Evolutionary conservation across 179 eudicot genomes (phyloP).

Genomic region (Sideroxylon spinosum): DNA sequence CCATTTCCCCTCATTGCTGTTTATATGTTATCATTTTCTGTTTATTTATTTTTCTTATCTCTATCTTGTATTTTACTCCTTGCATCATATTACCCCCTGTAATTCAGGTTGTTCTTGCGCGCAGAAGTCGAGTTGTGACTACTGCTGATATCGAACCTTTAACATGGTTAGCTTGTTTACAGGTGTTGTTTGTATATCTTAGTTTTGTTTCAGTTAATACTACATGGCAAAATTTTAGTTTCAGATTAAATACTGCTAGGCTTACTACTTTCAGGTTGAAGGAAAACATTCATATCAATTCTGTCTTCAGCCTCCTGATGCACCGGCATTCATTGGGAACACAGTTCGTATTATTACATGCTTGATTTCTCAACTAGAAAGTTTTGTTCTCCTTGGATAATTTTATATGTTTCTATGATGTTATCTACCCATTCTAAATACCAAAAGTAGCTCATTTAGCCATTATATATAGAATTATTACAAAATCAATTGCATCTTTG

Average conservation of each 20-base stretch:
- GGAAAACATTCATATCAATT: slow-evolving; percentile 79
- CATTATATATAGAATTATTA: neutral
- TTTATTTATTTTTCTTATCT: neutral
- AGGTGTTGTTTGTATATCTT: slow-evolving; percentile 38
- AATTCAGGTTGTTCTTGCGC: slow-evolving; percentile 90
- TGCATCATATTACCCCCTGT: slow-evolving; percentile 1
- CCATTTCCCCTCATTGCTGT: neutral
- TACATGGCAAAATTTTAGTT: neutral
- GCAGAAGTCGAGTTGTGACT: slow-evolving; percentile 77
- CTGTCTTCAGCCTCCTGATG: slow-evolving; percentile 83
- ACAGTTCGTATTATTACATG: slow-evolving; percentile 47
- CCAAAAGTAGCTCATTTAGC: neutral
- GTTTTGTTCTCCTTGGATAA: too few species aligned
- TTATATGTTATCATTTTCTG: neutral
- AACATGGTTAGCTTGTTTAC: slow-evolving; percentile 73
- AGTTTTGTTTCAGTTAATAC: neutral
- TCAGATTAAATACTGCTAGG: neutral
- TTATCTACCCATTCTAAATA: neutral
- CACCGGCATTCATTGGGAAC: slow-evolving; percentile 86
- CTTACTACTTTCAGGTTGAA: slow-evolving; percentile 46
- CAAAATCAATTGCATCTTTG: neutral
- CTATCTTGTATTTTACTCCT: neutral
- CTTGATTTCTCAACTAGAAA: neutral
- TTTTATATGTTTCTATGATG: neutral
- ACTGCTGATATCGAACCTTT: slow-evolving; percentile 69